Conservation (phyloP, 257 asterid species). For the Solanum rostratum region DNA sequence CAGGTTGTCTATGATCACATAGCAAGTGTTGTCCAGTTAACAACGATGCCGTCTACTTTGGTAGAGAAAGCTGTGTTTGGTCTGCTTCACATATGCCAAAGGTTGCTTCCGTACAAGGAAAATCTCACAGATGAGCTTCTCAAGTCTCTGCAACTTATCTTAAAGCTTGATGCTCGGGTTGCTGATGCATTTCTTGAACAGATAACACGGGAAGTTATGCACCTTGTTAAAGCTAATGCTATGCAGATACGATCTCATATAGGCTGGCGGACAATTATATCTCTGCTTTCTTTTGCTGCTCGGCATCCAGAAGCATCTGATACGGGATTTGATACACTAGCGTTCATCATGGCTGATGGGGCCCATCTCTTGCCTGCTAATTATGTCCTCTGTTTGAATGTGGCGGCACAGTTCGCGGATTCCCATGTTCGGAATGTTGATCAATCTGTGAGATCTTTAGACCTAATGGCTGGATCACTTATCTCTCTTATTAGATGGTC, state of each 20-base stretch:
- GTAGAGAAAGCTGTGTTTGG: conserved; percentile 94
- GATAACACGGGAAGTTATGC: conserved; percentile 80
- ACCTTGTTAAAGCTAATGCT: conserved; percentile 78
- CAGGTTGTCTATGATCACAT: conserved; percentile 70
- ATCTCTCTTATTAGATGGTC: conserved; percentile 64
- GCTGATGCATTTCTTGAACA: conserved; percentile 93
- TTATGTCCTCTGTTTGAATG: conserved; percentile 63
- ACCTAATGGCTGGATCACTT: conserved; percentile 80
- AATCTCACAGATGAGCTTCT: conserved; percentile 82
- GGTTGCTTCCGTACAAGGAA: conserved; percentile 87
- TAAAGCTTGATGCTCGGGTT: conserved; percentile 91
- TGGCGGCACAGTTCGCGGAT: conserved; percentile 83
- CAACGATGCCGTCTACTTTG: conserved; percentile 69
- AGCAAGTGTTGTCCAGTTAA: conserved; percentile 65
- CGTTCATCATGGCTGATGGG: conserved; percentile 73
- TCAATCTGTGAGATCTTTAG: conserved; percentile 59
- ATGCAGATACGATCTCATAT: conserved; percentile 77
- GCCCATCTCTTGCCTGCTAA: conserved; percentile 78
- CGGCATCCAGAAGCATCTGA: conserved; percentile 96
- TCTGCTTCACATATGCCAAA: conserved; percentile 81
- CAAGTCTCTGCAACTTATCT: conserved; percentile 66
- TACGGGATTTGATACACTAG: conserved; percentile 68
- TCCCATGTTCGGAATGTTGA: conserved; percentile 68
- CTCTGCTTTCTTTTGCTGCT: conserved; percentile 77
- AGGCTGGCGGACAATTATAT: conserved; percentile 85